Evolutionary conservation across 2,329 filamentous ascomycete species (phyloP), one percentile per base, ranked within the genome.

Genomic region (Alternaria hordeiaustralica): DNA sequence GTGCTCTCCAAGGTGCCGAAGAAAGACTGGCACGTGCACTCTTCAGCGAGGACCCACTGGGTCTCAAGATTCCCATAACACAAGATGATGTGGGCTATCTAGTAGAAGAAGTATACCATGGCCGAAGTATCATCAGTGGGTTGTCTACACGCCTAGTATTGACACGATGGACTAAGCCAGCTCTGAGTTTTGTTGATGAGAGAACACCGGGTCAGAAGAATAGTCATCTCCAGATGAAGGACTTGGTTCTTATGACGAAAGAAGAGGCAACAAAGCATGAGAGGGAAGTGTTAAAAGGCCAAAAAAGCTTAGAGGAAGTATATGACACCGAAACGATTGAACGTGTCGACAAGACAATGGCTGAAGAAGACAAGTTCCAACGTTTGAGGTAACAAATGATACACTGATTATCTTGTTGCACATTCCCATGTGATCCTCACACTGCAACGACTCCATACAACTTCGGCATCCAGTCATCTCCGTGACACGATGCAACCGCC

Each of bases 241-340:
- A 97, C 49, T 77, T 97, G 64, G 94, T 97, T 0, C 92, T 92
- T 72, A 93, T 97, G 92, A 97, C 94, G 1, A 97, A 94, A 78
- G 94, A 97, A 65, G 94, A 97, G 80, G 92, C 92, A 4, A 82
- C 85, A 15, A 85, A 87, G 62, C 96, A 99, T 79, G 92, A 96
- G 77, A 92, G 89, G 78, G 69, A 93, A 74, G 86, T 98, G 1
- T 83, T 98, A 47, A 90, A 88, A 71, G 92, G 88, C 0, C 87
- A 85, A 1, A 92, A 90, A 81, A 80, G 77, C 9, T 83, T 88
- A 0, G 90, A 92, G 68, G 90, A 95, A 1, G 66, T 97, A 25
- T 99, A 97, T 75, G 89, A 90, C 72, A 75, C 80, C 15, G 87
- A 88, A 28, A 89, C 90, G 0, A 82, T 97, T 54, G 84, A 87